Evolutionary conservation across 2,329 filamentous ascomycete species (phyloP), one percentile per base, ranked within the genome.

Genomic region (Ophiostoma triangulosporum): DNA sequence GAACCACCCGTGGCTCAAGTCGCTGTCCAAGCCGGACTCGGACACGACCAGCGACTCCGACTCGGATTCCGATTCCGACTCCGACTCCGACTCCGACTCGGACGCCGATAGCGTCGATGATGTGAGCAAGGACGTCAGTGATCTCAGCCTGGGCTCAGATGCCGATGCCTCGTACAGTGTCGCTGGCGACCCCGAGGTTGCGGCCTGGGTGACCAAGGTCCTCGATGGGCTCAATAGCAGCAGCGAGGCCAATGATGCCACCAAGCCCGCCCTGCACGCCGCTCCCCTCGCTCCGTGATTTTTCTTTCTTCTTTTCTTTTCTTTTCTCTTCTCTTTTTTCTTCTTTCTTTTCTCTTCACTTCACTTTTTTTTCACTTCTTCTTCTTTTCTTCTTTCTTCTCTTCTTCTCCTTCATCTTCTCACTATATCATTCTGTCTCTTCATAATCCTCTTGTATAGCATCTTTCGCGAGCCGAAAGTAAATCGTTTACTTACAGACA

Each of bases 251-350:
- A 64, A 63, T 40, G 73, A 71, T 4, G 71, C 7, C 15, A 73
- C 74, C 49, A 87, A 86, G 63, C 93, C 93, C 15, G 90, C 93
- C 3, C 69, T 97, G 57, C 93, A 97, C 66, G 83, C 88, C 5
- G 91, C 87, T 24, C 88, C 90, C 1, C 69, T 97, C 45, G 87
- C 95, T 65, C 79, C 48, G 11, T 57, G 36, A 57, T 50, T 12
- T 49, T 29, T 15, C 12, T 4, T 5, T 11, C 14, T 20, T 15
- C 6, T 31, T n/a, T 20, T 17, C 9, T 11, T 27, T 5, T 20
- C 11, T 14, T 12, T n/a, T 12, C 11, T 31, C 17, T 27, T 48
- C 14, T 11, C 36, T 22, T 27, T 48, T 9, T 11, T 32, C 50
- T 20, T 40, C n/a, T 38, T 33, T 15, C 31, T 43, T 50, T 27